phyloP scores from a whole-genome alignment of 2,329 filamentous ascomycete genomes.

The Trichoderma sp. region DNA sequence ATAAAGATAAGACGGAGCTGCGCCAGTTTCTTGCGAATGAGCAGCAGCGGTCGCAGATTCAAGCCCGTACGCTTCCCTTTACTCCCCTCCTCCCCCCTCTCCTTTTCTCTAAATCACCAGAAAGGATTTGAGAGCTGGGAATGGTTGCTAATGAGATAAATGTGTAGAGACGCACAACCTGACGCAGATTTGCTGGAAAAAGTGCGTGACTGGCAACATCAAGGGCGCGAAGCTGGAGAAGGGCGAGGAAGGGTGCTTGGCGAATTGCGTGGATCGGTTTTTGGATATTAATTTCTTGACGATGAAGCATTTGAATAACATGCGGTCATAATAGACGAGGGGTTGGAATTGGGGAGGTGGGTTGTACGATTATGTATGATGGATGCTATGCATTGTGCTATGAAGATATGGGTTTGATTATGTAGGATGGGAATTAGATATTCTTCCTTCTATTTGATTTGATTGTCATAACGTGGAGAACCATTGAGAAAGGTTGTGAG shows the following conservation, averaged over 20 bases:
- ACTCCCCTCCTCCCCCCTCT: neutral
- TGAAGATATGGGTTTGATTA: neutral
- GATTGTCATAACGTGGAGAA: neutral
- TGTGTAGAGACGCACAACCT: slow-evolving; percentile 52
- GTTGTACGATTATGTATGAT: slow-evolving; percentile 3
- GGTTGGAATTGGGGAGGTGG: neutral
- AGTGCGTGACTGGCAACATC: slow-evolving; percentile 78
- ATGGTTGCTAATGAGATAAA: neutral
- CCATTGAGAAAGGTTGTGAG: neutral
- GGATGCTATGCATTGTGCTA: neutral
- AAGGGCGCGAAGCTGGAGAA: slow-evolving; percentile 70
- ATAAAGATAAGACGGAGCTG: slow-evolving; percentile 82
- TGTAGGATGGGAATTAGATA: neutral
- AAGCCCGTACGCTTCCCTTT: slow-evolving; percentile 50
- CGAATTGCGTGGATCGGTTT: slow-evolving; percentile 92
- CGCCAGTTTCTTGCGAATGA: slow-evolving; percentile 83
- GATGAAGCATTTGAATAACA: slow-evolving; percentile 75
- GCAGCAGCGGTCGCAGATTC: slow-evolving; percentile 73
- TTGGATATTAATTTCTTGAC: slow-evolving; percentile 84
- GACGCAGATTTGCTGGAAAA: slow-evolving; percentile 85
- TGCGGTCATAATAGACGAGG: slow-evolving; percentile 38
- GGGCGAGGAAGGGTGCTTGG: slow-evolving; percentile 77
- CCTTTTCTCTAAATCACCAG: too few species aligned
- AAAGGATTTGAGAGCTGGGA: neutral
- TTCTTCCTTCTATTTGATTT: neutral